Evolutionary conservation across 306 rosid species (phyloP), one percentile per base, ranked within the genome.

Genomic region (Spatholobus suberectus): DNA sequence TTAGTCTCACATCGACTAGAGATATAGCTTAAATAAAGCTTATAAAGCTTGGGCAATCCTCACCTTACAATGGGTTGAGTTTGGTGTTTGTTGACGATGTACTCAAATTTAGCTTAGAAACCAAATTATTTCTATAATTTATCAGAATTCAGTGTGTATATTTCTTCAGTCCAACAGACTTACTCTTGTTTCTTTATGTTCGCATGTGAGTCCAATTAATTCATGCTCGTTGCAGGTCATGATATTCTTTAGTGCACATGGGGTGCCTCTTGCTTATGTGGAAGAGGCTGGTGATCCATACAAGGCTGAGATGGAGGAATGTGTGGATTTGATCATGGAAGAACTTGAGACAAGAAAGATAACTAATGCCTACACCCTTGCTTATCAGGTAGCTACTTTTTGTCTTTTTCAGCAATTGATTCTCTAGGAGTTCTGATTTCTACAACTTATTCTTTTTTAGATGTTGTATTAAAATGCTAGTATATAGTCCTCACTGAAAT

Each of bases 201-300:
- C 29, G 70, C 26, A n/a, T 67, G 32, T 29, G 24, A 66, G 61
- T 35, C 73, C 59, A 27, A 78, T 8, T 27, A 51, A 27, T 74
- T 78, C 70, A 86, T 85, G 65, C 77, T 8, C 73, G 63, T 69
- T 66, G 69, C 83, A 91, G 95, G 93, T 86, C 18, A 89, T 88
- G 90, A 84, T 91, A 85, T 94, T 94, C 89, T 94, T 94, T 82
- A 94, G 98, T 61, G 97, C 98, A 3, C 98, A 94, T 59, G 97
- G 98, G 27, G 97, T 94, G 23, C 98, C 98, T 5, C 92, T 94
- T 84, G 98, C 98, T 54, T 94, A 94, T 76, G 98, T 94, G 71
- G 98, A 94, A 87, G 97, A 91, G 84, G 98, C 97, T 15, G 98
- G 98, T 44, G 97, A 94, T 85, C 98, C 98, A 32, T 94, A 94